These are phyloP conservation scores for Paraconiothyrium sp. DNA, from an alignment of 2,329 filamentous ascomycete species.

Conservation along the genomic window DNA sequence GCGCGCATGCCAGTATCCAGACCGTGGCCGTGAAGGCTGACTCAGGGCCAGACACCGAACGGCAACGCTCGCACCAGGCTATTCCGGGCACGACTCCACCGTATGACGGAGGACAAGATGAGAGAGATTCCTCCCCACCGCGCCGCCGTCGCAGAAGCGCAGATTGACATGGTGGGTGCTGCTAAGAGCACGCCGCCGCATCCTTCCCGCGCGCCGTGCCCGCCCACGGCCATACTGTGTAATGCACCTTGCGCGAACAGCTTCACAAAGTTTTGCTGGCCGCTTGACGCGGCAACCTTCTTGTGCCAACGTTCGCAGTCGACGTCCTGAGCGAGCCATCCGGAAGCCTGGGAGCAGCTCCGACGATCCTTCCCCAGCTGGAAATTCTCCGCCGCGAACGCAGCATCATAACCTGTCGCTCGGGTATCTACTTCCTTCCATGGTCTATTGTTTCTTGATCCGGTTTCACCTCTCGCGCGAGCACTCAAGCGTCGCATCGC, in stretches of 20 bases:
- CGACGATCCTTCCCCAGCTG: constrained; percentile 8
- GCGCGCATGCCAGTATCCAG: neutral
- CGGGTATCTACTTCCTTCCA: neutral
- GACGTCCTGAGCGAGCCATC: neutral
- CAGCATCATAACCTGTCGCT: neutral
- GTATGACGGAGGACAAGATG: neutral
- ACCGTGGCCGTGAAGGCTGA: constrained; percentile 1
- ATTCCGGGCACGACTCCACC: neutral
- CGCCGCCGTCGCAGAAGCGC: constrained; percentile 6
- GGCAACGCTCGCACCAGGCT: constrained; percentile 3
- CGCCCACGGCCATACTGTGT: neutral
- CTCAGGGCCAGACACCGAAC: constrained; percentile 13
- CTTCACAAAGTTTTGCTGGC: neutral
- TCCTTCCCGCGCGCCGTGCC: constrained; percentile 1
- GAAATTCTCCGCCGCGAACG: constrained; percentile 11
- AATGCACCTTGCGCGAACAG: neutral
- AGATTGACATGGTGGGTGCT: neutral
- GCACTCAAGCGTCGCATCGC: neutral
- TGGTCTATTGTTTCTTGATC: neutral
- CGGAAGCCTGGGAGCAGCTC: constrained; percentile 2
- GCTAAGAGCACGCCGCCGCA: neutral
- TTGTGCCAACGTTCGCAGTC: neutral
- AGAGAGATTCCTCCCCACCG: neutral
- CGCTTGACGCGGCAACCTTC: constrained; percentile 3
- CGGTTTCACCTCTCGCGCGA: neutral